Evolutionary conservation across 2,329 filamentous ascomycete genomes (phyloP).

Genomic region (Camillea tinctor): DNA sequence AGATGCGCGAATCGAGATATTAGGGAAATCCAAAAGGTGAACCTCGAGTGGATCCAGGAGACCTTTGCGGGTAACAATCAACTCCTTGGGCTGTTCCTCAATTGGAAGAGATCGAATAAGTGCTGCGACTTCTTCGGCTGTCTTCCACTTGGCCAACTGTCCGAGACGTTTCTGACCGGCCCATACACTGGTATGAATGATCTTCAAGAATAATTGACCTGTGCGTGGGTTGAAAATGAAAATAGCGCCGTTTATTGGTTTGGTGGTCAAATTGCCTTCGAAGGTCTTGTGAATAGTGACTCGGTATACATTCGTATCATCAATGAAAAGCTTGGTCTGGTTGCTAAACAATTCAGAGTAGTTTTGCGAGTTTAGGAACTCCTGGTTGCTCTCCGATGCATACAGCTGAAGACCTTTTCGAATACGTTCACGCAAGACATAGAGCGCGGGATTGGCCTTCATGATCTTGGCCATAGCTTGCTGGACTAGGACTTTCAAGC

Average conservation of each 20-base stretch:
- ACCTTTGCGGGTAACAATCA: slow-evolving; percentile 97
- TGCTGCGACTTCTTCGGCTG: slow-evolving; percentile 97
- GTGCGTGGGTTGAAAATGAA: slow-evolving; percentile 99
- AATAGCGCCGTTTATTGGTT: slow-evolving; percentile 98
- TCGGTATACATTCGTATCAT: slow-evolving; percentile 98
- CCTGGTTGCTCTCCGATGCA: slow-evolving; percentile 97
- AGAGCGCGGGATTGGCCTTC: slow-evolving; percentile 97
- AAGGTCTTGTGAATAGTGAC: slow-evolving; percentile 99
- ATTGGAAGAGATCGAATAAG: slow-evolving; percentile 93
- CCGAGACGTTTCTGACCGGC: slow-evolving; percentile 98
- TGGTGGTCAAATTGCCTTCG: slow-evolving; percentile 97
- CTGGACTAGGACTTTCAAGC: slow-evolving; percentile 90
- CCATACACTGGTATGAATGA: slow-evolving; percentile 99
- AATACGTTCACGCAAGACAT: slow-evolving; percentile 95
- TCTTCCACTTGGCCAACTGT: slow-evolving; percentile 99
- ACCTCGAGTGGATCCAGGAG: slow-evolving; percentile 95
- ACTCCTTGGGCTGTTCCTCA: slow-evolving; percentile 97
- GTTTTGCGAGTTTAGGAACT: slow-evolving; percentile 98
- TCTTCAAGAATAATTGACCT: slow-evolving; percentile 96
- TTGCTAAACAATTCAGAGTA: slow-evolving; percentile 99
- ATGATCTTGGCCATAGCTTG: slow-evolving; percentile 99
- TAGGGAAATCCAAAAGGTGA: slow-evolving; percentile 95
- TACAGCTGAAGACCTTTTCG: slow-evolving; percentile 97
- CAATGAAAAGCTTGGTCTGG: slow-evolving; percentile 97
- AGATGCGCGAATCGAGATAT: slow-evolving; percentile 96